Percentiles rank a stretch among this genome's conserved stretches.
These are phyloP conservation scores for Aquanectria penicillioides DNA, from an alignment of 2,329 filamentous ascomycete species.

Conservation along the genomic window DNA sequence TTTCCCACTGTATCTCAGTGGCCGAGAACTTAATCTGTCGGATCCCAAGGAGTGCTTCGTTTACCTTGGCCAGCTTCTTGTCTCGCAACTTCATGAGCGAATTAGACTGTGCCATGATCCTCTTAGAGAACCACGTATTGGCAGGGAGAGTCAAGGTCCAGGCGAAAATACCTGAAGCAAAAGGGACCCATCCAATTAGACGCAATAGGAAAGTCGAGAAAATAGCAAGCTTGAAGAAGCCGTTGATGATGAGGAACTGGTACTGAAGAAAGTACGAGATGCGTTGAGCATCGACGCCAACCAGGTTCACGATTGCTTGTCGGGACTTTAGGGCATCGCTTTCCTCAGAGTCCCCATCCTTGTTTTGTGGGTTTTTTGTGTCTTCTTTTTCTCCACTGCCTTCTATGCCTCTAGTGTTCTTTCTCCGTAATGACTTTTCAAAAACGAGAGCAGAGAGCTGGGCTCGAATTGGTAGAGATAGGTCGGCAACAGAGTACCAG, in stretches of 20 bases:
- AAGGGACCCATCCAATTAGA: slow-evolving; percentile 77
- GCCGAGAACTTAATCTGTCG: slow-evolving; percentile 86
- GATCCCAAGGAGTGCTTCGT: slow-evolving; percentile 80
- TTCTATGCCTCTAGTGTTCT: slow-evolving; percentile 77
- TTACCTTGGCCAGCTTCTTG: slow-evolving; percentile 76
- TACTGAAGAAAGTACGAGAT: slow-evolving; percentile 74
- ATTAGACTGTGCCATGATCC: slow-evolving; percentile 72
- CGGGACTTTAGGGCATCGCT: slow-evolving; percentile 52
- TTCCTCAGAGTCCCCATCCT: slow-evolving; percentile 55
- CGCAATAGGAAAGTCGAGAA: slow-evolving; percentile 71
- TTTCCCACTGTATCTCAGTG: slow-evolving; percentile 77
- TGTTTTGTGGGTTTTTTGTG: slow-evolving; percentile 39
- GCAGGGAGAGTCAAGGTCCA: slow-evolving; percentile 72
- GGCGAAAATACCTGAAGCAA: slow-evolving; percentile 71
- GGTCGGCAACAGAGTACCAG: slow-evolving; percentile 70
- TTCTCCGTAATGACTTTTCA: slow-evolving; percentile 77
- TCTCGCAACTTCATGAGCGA: slow-evolving; percentile 79
- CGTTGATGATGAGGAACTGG: slow-evolving; percentile 71
- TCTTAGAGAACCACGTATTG: slow-evolving; percentile 72
- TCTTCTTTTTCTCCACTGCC: slow-evolving; percentile 45
- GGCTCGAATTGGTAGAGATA: slow-evolving; percentile 73
- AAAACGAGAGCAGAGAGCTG: slow-evolving; percentile 78
- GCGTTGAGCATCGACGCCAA: slow-evolving; percentile 76
- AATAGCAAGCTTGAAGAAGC: slow-evolving; percentile 69
- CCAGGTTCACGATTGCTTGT: slow-evolving; percentile 79